These are phyloP conservation scores for Pyrenophora teres DNA, from an alignment of 2,329 filamentous ascomycete species.

Conservation along the genomic window DNA sequence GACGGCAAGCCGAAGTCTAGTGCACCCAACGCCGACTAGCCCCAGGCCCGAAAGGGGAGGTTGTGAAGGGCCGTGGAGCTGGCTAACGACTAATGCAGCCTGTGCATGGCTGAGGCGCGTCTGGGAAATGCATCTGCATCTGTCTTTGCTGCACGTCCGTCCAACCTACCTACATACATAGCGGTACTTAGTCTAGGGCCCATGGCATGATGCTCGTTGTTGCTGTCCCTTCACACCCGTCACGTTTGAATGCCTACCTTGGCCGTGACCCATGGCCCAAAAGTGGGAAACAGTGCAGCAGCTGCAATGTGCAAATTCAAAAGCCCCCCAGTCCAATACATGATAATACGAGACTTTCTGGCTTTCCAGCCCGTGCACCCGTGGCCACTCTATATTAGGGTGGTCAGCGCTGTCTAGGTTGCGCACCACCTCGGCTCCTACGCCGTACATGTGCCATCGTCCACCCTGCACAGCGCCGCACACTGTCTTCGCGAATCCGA, in stretches of 20 bases:
- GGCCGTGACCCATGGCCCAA: no score
- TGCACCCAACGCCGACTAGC: slow-evolving; percentile 16
- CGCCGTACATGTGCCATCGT: no score
- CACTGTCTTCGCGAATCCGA: no score
- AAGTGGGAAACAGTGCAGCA: background rate
- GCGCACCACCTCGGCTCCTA: no score
- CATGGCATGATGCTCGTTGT: background rate
- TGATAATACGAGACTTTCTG: slow-evolving; percentile 9
- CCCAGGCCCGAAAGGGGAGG: slow-evolving; percentile 17
- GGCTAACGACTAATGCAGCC: slow-evolving; percentile 15
- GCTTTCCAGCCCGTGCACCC: slow-evolving; percentile 15
- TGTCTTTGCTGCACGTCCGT: background rate
- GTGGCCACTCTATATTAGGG: slow-evolving; percentile 35
- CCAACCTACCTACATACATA: no score
- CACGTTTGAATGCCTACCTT: background rate
- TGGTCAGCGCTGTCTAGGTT: background rate
- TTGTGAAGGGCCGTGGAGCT: slow-evolving; percentile 8
- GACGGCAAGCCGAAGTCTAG: slow-evolving; percentile 21
- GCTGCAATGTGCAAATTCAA: no score
- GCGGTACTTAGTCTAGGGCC: background rate
- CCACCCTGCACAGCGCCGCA: no score
- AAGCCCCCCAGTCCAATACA: slow-evolving; percentile 9
- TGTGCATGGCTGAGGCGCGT: slow-evolving; percentile 17
- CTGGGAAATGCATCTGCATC: background rate
- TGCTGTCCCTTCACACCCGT: background rate